phyloP scores from a whole-genome alignment of 106 monocot species.

The Phalaenopsis aphrodite region DNA sequence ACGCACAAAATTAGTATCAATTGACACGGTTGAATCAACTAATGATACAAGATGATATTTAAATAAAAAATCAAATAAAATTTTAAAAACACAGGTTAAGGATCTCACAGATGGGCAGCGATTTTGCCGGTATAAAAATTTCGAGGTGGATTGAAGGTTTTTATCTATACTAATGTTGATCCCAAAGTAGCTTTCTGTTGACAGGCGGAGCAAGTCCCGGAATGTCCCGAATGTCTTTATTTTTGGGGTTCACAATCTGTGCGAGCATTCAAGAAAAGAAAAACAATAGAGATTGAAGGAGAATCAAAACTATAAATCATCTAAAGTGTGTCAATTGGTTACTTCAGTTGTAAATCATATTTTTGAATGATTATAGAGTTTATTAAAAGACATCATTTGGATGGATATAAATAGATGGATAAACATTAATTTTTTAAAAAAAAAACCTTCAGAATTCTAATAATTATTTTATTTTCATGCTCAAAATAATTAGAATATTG shows the following conservation, averaged over 20 bases:
- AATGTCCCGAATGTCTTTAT: slow-evolving; percentile 53
- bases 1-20: not conserved
- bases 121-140: not conserved
- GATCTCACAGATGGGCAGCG: not conserved
- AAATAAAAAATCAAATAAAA: not conserved
- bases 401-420: too few relatives aligned
- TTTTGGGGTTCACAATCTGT: slow-evolving; percentile 46
- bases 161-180: slow-evolving; percentile 3
- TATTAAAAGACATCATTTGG: too few relatives aligned
- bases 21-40: not conserved
- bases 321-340: too few relatives aligned
- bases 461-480: too few relatives aligned
- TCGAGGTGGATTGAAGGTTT: not conserved
- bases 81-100: not conserved
- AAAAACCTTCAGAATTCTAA: too few relatives aligned
- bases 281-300: not conserved
- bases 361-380: too few relatives aligned
- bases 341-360: too few relatives aligned
- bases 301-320: too few relatives aligned
- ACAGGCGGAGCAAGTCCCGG: slow-evolving; percentile 57
- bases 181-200: slow-evolving; percentile 34
- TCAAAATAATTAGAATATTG: too few relatives aligned
- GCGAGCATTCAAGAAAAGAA: not conserved
- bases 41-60: not conserved
- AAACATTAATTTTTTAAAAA: too few relatives aligned